Evolutionary conservation across 768 basidiomycete genomes (phyloP), one percentile per base, ranked within the genome.

Genomic region (Pleurotus ostreatus): DNA sequence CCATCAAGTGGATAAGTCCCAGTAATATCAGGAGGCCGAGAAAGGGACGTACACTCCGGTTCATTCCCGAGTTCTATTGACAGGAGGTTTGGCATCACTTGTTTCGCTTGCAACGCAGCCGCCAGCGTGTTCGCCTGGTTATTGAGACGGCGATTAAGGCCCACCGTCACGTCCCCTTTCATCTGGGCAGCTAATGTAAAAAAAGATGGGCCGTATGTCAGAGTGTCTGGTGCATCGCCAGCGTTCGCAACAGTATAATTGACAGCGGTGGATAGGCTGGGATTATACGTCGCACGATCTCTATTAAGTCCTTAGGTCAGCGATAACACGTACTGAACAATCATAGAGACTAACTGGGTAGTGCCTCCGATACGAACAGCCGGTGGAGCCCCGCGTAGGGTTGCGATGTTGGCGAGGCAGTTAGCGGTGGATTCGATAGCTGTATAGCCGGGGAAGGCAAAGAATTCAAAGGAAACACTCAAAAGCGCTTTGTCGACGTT

Each of bases 11-110:
- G 20, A 25, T 41, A 7, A 40, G 18, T 37, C 16, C 8, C 12
- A n/a, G 16, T 16, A 25, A 41, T 16, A 15, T 26, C 20, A 43
- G 4, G 41, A 37, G 22, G n/a, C 51, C 37, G 51, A 23, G 16
- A 13, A 57, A 40, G 12, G 18, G 41, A 62, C 71, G 51, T 46
- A 73, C 72, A 66, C 16, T 73, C 72, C 0, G 72, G 72, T 59
- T 73, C 72, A 56, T 74, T 73, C 5, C 73, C 72, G 2, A 74
- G 64, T 57, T 74, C 73, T 46, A 74, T 57, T 4, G 73, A 68
- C 40, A 67, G 63, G 9, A 74, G 62, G 59, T 74, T 73, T 4
- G 57, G 34, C 68, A 74, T 68, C 18, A 59, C 55, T 15, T 60
- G 57, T 57, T 67, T 63, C 12, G 73, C 73, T 37, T 66, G 62